Conservation (phyloP, 176 grass and related monocot species). For the Oryza officinalis region DNA sequence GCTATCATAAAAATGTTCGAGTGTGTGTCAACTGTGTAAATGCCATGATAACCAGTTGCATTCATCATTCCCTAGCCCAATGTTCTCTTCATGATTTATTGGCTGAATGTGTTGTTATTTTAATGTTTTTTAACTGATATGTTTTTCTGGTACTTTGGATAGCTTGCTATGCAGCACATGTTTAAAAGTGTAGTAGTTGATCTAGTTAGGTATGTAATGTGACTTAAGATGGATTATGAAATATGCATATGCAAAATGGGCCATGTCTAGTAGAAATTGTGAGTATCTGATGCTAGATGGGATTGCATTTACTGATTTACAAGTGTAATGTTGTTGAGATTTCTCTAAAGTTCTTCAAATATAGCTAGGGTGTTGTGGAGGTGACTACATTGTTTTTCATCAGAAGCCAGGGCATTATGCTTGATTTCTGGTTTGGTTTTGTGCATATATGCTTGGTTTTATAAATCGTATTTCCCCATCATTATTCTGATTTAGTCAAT, state of each 20-base stretch:
- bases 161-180: background rate
- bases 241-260: background rate
- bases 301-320: background rate
- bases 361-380: background rate
- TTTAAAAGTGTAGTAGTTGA: background rate
- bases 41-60: background rate
- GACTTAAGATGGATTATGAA: background rate
- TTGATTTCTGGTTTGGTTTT: background rate
- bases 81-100: slow-evolving; percentile 8
- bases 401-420: background rate
- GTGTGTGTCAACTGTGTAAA: background rate
- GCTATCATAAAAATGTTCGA: background rate
- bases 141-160: background rate
- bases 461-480: background rate
- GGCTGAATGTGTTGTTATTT: background rate
- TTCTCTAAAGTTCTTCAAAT: background rate
- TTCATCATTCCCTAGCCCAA: background rate
- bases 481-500: background rate
- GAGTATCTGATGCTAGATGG: background rate
- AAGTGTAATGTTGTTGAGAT: background rate
- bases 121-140: background rate
- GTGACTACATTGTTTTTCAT: background rate
- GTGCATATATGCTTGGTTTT: background rate
- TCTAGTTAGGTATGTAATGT: background rate
- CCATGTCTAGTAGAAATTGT: background rate